phyloP scores from a whole-genome alignment of 1,284 basidiomycete species.

The Ganoderma sp. region DNA sequence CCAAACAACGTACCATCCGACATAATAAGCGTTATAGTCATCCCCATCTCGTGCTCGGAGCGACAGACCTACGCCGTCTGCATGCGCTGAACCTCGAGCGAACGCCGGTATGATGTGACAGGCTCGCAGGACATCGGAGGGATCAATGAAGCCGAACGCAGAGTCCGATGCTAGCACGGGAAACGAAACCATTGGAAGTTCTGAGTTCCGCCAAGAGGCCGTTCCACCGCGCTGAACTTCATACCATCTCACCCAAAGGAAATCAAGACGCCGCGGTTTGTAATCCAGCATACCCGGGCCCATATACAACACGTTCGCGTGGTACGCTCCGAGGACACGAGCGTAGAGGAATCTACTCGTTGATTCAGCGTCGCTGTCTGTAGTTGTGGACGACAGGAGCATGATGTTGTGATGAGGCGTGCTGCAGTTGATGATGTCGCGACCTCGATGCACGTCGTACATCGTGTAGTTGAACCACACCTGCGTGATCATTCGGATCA shows the following conservation, averaged over 20 bases:
- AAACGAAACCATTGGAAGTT: background rate
- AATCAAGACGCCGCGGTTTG: constrained; percentile 4
- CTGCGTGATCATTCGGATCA: background rate
- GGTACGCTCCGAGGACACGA: constrained; percentile 11
- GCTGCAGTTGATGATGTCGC: constrained; percentile 5
- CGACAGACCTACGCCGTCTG: background rate
- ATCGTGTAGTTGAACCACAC: constrained; percentile 2
- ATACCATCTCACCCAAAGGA: constrained; percentile 21
- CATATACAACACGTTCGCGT: constrained; percentile 18
- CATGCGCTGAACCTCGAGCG: background rate
- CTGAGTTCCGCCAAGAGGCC: background rate
- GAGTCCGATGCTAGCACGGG: background rate
- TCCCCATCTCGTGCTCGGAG: background rate
- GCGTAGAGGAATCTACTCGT: constrained; percentile 23
- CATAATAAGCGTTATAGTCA: background rate
- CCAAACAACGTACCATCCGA: background rate
- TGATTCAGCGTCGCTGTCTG: background rate
- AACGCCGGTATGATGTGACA: background rate
- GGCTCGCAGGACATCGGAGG: background rate
- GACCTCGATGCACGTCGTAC: constrained; percentile 6
- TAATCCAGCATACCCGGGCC: constrained; percentile 18
- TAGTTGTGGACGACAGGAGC: background rate
- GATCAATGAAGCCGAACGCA: background rate
- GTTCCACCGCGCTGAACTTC: background rate
- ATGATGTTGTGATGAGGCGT: constrained; percentile 8